phyloP scores from a whole-genome alignment of 495 filamentous ascomycete species.

The Hypoxylon lienhwacheense region DNA sequence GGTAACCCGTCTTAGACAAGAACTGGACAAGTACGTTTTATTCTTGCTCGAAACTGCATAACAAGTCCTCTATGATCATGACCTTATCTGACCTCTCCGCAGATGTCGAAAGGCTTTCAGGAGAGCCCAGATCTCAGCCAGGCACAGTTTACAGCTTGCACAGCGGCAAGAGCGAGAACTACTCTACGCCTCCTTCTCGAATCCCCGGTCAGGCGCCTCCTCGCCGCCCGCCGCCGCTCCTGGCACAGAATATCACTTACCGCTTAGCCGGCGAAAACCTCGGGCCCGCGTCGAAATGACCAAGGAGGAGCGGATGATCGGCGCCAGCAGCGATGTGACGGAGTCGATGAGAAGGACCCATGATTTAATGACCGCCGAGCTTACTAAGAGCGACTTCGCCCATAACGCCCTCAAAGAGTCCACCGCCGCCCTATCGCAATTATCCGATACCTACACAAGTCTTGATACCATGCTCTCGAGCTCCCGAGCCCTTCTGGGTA shows the following conservation, averaged over 20 bases:
- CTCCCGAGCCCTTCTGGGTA: slow-evolving; percentile 72
- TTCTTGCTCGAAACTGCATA: background rate
- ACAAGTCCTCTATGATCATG: slow-evolving; percentile 19
- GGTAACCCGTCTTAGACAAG: slow-evolving; percentile 62
- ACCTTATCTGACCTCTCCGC: slow-evolving; percentile 1
- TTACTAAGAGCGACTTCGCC: slow-evolving; percentile 83
- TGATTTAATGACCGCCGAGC: slow-evolving; percentile 76
- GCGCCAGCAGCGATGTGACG: slow-evolving; percentile 82
- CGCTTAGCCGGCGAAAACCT: slow-evolving; percentile 25
- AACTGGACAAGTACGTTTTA: slow-evolving; percentile 64
- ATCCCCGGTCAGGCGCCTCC: slow-evolving; percentile 41
- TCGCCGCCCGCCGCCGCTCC: slow-evolving; percentile 34
- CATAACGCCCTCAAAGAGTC: slow-evolving; percentile 81
- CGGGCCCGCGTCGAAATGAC: slow-evolving; percentile 36
- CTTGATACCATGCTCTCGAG: slow-evolving; percentile 75
- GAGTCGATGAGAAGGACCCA: slow-evolving; percentile 81
- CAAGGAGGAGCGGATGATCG: slow-evolving; percentile 65
- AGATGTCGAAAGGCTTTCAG: slow-evolving; percentile 78
- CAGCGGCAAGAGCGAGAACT: slow-evolving; percentile 75
- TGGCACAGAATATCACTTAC: slow-evolving; percentile 15
- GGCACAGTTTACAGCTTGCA: slow-evolving; percentile 70
- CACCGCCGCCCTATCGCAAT: slow-evolving; percentile 74
- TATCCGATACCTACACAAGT: slow-evolving; percentile 75
- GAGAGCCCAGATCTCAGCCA: slow-evolving; percentile 80
- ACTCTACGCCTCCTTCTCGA: slow-evolving; percentile 65